Evolutionary conservation across 345 rosid genomes (phyloP).

Genomic region (Cochlearia excelsa): DNA sequence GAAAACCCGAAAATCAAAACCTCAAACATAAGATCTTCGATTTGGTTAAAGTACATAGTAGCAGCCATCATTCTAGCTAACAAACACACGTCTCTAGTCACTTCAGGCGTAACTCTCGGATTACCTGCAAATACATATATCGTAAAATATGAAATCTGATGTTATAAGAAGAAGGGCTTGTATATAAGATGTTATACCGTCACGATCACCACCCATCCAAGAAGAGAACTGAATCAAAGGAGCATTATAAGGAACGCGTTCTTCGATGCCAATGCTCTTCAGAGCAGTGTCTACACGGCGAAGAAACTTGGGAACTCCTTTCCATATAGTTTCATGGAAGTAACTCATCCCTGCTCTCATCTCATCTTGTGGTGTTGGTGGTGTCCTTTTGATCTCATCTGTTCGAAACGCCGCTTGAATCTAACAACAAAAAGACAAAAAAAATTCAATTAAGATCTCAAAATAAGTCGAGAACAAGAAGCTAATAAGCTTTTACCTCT

Average conservation of each 20-base stretch:
- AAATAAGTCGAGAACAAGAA: slow-evolving; percentile 17
- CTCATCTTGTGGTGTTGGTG: slow-evolving; percentile 98
- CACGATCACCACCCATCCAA: slow-evolving; percentile 99
- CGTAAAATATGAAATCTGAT: not conserved
- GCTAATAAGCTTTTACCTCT: slow-evolving; percentile 51
- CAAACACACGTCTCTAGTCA: slow-evolving; percentile 97
- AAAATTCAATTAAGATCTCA: not conserved
- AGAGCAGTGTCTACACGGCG: slow-evolving; percentile 96
- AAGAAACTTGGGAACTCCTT: slow-evolving; percentile 95
- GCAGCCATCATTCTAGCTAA: slow-evolving; percentile 99
- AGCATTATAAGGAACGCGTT: slow-evolving; percentile 93
- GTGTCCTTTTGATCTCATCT: slow-evolving; percentile 96
- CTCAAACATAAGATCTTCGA: slow-evolving; percentile 98
- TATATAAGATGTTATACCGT: slow-evolving; percentile 46
- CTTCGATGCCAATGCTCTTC: slow-evolving; percentile 89
- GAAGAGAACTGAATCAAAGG: slow-evolving; percentile 98
- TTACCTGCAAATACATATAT: slow-evolving; percentile 52
- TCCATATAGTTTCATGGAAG: slow-evolving; percentile 99
- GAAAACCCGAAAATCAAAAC: slow-evolving; percentile 27
- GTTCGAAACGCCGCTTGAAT: slow-evolving; percentile 99
- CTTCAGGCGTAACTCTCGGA: slow-evolving; percentile 98
- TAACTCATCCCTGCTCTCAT: slow-evolving; percentile 99
- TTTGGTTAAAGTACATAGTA: slow-evolving; percentile 84
- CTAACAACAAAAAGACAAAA: slow-evolving; percentile 30
- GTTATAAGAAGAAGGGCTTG: not conserved